Evolutionary conservation across 2,329 filamentous ascomycete species (phyloP), one percentile per base, ranked within the genome.

Genomic region (Cordyceps militaris): DNA sequence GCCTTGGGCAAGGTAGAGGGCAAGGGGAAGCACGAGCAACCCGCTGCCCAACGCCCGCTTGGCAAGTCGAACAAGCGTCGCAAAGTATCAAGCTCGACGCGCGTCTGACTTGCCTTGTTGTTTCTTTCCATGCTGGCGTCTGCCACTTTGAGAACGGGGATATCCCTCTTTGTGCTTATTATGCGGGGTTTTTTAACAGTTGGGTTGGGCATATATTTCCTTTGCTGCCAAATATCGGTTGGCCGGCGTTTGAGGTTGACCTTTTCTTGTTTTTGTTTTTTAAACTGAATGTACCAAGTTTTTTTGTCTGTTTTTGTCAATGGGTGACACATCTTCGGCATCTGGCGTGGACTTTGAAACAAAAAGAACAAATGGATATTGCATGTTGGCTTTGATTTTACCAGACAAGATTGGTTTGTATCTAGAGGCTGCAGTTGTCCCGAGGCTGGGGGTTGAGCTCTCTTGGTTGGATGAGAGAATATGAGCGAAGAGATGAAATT

Each of bases 131-230:
- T 55, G 30, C 57, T 56, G 50, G 58, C 62, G 63, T 62, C 60
- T 63, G 50, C 47, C 38, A 21, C 47, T 50, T 50, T 38, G 21
- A 21, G 34, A 32, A 42, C 42, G 38, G 36, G 58, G 43, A 55
- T 57, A 60, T 61, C 1, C 54, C 53, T 60, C 52, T 49, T 59
- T 57, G 28, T 56, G 58, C 58, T 57, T 59, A 58, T 58, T 38
- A 51, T 28, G 44, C 53, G 44, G 56, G 51, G 52, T 47, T 28
- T 21, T 47, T 24, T 7, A 23, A 46, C 28, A 44, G 50, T 59
- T 62, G 28, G 60, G 48, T 42, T 57, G 53, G 44, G 44, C 50
- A 53, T 38, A 53, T 11, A 30, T 30, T 56, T 42, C 47, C 51
- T 59, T 56, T 26, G n/a, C 19, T 43, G 36, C 47, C 49, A 48